Evolutionary conservation across 2,329 filamentous ascomycete genomes (phyloP).

Genomic region (Botrytis sinoallii): DNA sequence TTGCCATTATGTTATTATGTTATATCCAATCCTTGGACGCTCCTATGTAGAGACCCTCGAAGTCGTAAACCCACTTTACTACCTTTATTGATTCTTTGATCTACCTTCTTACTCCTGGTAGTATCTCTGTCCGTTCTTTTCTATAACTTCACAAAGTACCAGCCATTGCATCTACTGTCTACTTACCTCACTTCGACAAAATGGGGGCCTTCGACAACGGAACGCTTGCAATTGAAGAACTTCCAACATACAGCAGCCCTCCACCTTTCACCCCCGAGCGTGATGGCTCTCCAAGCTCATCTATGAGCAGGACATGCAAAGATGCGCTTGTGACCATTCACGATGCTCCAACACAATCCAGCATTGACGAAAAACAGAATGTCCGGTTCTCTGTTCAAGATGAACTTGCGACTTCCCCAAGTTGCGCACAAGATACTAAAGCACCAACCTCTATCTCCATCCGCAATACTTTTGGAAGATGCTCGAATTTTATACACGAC

Average conservation of each 20-base stretch:
- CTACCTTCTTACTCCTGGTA: background rate
- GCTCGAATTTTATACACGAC: conserved; percentile 27
- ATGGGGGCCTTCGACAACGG: background rate
- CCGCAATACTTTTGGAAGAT: conserved; percentile 6
- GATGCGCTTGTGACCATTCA: conserved; percentile 3
- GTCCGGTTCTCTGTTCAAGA: background rate
- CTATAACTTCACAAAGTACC: background rate
- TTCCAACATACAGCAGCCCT: background rate
- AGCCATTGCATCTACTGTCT: background rate
- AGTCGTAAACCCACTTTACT: background rate
- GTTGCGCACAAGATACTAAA: background rate
- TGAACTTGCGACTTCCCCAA: background rate
- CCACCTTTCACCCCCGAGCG: background rate
- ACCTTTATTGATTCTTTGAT: background rate
- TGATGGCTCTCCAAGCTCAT: background rate
- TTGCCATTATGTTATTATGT: background rate
- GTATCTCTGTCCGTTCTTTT: background rate
- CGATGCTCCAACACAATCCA: background rate
- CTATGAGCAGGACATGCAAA: background rate
- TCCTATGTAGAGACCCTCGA: background rate
- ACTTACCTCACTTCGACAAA: background rate
- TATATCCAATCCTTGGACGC: conserved; percentile 1
- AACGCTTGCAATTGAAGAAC: background rate
- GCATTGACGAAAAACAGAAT: background rate
- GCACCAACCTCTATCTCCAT: background rate